Base-by-base conservation (phyloP, 2,329 filamentous ascomycete genomes). In the Diaporthe vaccinii region DNA sequence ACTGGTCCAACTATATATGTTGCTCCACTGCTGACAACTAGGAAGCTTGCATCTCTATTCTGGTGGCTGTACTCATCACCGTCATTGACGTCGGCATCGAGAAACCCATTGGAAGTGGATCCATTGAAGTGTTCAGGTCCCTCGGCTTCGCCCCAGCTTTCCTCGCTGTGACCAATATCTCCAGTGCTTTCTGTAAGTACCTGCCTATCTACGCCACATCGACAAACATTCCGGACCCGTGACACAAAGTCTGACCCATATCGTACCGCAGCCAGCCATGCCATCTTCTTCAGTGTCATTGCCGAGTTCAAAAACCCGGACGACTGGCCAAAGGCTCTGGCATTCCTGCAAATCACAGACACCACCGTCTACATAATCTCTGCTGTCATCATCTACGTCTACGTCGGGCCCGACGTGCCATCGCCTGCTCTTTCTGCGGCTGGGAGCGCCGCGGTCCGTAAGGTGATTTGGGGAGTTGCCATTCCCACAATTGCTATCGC, bases 401-500 rank as follows among this genome's bases (percentile, higher is more conserved):
- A 89, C 79, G 90, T 89, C 8, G 93, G 93, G 1, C 84, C 85
- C 1, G 82, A 86, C 15, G 92, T 94, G 2, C 85, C 87, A 2
- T 92, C 90, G 1, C 93, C 93, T 0, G 93, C 93, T 0, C 87
- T 95, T 1, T 90, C 91, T 10, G 91, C 91, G 8, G 89, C 92
- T 9, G 86, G 87, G 4, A 83, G 83, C 0, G 81, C 81, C 1
- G 79, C 87, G 0, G 83, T 94, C 61, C 86, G 89, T 25, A 93
- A 93, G 79, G 84, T 92, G 20, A 91, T 92, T 8, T 94, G 91
- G 83, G 92, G 91, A 28, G 85, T 94, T 74, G 93, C 93, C 0
- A 86, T 92, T 2, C 92, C 92, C 2, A 93, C 91, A 2, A 94
- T 94, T 75, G 85, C 94, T 58, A 90, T 94, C 68, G 91, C 92